These are phyloP conservation scores for Eryngium alpinum DNA, from an alignment of 140 eudicot genomes.

Conservation along the genomic window DNA sequence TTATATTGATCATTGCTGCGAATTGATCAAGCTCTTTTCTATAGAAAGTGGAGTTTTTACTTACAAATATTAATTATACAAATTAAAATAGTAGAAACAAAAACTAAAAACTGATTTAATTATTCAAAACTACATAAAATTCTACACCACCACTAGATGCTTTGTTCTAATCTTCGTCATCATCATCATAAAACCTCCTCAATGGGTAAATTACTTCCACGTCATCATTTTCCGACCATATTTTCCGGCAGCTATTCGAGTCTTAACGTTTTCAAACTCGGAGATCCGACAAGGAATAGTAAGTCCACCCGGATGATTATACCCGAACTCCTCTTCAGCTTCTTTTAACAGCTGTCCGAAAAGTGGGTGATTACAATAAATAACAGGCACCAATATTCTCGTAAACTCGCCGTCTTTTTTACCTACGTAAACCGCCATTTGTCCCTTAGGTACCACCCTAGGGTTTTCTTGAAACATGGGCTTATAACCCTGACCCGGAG, in stretches of 20 bases:
- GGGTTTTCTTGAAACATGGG: slow-evolving; percentile 26
- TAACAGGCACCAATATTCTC: slow-evolving; percentile 78
- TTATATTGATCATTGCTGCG: no score
- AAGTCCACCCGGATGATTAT: slow-evolving; percentile 66
- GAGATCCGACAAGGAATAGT: slow-evolving; percentile 77
- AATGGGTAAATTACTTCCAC: neutral
- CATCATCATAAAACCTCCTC: no score
- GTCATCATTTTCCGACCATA: slow-evolving; percentile 19
- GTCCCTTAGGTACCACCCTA: slow-evolving; percentile 57
- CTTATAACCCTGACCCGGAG: slow-evolving; percentile 24
- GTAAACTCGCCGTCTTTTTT: slow-evolving; percentile 52
- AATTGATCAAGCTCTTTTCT: no score
- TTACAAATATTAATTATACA: no score
- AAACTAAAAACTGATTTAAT: no score
- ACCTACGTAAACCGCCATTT: slow-evolving; percentile 78
- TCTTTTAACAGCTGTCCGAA: slow-evolving; percentile 60
- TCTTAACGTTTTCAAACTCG: slow-evolving; percentile 60
- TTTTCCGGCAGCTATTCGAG: slow-evolving; percentile 56
- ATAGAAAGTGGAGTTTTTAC: no score
- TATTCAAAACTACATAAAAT: no score
- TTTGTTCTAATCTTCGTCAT: no score
- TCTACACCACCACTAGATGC: no score
- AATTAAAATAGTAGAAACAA: no score
- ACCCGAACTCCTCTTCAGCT: slow-evolving; percentile 75
- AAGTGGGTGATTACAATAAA: slow-evolving; percentile 70